Conservation (phyloP, 495 filamentous ascomycete genomes). For the Aspergillus panamensis region DNA sequence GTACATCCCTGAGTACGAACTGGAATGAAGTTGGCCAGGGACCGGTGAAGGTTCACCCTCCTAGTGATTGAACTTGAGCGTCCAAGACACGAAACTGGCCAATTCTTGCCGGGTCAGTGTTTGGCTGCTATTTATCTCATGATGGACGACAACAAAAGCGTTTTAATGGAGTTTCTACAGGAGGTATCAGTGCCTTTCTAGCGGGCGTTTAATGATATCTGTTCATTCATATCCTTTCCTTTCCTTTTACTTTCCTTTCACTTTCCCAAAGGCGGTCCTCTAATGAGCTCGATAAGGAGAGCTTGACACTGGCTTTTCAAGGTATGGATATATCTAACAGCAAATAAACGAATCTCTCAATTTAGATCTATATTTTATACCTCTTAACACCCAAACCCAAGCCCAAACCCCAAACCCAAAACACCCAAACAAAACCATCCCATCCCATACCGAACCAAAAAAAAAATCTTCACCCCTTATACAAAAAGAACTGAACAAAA, state of each 20-base stretch:
- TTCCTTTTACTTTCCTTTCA: not conserved
- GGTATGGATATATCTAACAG: too few relatives aligned
- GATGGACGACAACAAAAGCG: not conserved
- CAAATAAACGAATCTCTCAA: too few relatives aligned
- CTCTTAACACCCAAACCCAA: not conserved
- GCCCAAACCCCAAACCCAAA: not conserved
- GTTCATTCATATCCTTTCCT: not conserved
- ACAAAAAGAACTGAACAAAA: conserved; percentile 90
- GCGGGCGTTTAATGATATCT: conserved; percentile 21
- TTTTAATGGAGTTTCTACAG: not conserved
- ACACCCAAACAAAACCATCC: not conserved
- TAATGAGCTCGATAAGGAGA: not conserved
- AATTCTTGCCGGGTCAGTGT: not conserved
- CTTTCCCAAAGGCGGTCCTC: not conserved
- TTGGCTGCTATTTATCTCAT: not conserved
- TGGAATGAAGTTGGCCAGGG: conserved; percentile 79
- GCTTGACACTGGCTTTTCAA: not conserved
- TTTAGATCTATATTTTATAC: too few relatives aligned
- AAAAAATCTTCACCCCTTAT: conserved; percentile 30
- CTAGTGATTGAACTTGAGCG: conserved; percentile 34
- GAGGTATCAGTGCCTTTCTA: conserved; percentile 17
- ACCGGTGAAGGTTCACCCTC: conserved; percentile 68
- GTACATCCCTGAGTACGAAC: conserved; percentile 88
- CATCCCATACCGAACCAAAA: not conserved
- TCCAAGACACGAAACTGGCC: not conserved